Conservation (phyloP, 2,329 filamentous ascomycete species). For the Plenodomus tracheiphilus region DNA sequence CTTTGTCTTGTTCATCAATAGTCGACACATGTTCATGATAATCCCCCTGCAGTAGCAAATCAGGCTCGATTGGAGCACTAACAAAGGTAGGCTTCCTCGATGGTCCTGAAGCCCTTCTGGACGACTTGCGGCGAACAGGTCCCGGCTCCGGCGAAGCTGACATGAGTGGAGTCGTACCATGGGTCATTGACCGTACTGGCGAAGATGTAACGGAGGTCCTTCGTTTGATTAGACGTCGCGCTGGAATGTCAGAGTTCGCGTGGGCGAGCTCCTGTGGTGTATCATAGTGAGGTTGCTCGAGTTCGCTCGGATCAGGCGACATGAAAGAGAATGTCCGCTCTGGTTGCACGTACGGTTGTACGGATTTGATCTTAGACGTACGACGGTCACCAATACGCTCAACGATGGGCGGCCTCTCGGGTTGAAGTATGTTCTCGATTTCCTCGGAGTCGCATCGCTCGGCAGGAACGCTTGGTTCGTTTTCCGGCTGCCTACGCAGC, state of each 20-base stretch:
- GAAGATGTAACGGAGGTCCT: too few species aligned
- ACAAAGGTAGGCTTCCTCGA: too few species aligned
- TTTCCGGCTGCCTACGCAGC: background rate
- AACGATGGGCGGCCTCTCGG: background rate
- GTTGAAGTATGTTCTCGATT: background rate
- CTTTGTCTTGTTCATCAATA: background rate
- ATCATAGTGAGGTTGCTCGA: background rate
- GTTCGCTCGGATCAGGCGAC: background rate
- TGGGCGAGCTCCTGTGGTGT: background rate
- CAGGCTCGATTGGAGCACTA: too few species aligned
- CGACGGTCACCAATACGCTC: background rate
- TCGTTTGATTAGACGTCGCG: too few species aligned
- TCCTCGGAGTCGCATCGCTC: slow-evolving; percentile 1
- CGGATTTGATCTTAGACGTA: background rate
- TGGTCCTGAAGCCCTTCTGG: too few species aligned
- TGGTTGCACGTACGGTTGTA: background rate
- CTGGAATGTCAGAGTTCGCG: background rate
- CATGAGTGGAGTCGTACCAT: too few species aligned
- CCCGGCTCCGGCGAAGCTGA: too few species aligned
- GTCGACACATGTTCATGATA: too few species aligned
- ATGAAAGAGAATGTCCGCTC: slow-evolving; percentile 3
- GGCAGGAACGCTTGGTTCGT: background rate
- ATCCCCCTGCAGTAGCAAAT: too few species aligned
- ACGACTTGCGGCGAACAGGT: too few species aligned
- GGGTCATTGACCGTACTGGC: too few species aligned